These are phyloP conservation scores for Gilbertella persicaria DNA, from an alignment of 371 early-diverging fungal genomes.

Conservation along the genomic window DNA sequence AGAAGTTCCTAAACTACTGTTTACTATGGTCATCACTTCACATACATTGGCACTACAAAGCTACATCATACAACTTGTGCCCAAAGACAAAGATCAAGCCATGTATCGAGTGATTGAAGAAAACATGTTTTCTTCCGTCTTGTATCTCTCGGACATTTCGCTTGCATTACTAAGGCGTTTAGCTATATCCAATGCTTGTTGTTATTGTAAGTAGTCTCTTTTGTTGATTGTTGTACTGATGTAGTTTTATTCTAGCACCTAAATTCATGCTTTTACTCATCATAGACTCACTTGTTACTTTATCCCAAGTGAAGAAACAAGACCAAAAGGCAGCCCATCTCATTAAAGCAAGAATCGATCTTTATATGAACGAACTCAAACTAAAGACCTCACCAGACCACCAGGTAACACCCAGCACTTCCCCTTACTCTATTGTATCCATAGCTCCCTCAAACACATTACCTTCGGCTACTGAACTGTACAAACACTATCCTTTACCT, in stretches of 20 bases:
- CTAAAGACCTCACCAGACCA: constrained; percentile 13
- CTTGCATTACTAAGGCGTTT: constrained; percentile 7
- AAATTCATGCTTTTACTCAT: too few relatives aligned
- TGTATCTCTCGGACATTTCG: constrained; percentile 10
- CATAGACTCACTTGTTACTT: too few relatives aligned
- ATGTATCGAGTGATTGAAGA: constrained; percentile 9
- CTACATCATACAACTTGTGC: constrained; percentile 7
- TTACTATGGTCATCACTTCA: constrained; percentile 4
- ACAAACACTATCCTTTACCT: constrained; percentile 21
- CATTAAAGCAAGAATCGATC: too few relatives aligned
- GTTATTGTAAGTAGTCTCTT: constrained; percentile 26
- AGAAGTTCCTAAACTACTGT: constrained; percentile 2
- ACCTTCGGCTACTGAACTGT: constrained; percentile 11
- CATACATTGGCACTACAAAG: constrained; percentile 7
- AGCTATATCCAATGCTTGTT: background rate
- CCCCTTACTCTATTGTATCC: constrained; percentile 1
- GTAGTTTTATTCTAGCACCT: constrained; percentile 4
- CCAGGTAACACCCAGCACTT: constrained; percentile 3
- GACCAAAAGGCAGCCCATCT: background rate
- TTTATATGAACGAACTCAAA: constrained; percentile 1
- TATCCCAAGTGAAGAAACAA: background rate
- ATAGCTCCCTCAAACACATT: background rate
- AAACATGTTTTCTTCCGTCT: constrained; percentile 5
- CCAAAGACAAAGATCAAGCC: background rate
- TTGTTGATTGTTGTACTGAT: too few relatives aligned